Conservation (phyloP, 768 basidiomycete genomes). For the Boletus bicolor region DNA sequence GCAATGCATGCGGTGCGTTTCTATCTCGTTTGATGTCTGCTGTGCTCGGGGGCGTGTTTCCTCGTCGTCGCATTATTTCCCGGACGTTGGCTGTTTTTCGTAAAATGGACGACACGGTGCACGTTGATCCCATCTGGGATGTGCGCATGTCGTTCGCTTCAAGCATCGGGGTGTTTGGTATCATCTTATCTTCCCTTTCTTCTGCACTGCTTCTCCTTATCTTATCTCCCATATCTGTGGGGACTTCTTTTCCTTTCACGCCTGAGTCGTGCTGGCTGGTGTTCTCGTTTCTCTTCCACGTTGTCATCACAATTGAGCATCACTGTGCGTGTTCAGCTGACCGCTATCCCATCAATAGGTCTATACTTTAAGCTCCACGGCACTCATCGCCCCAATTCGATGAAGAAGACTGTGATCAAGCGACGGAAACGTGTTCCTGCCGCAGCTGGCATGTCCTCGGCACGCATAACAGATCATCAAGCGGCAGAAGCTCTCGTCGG, state of each 20-base stretch:
- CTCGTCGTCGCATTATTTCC: slow-evolving; percentile 13
- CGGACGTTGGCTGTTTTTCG: slow-evolving; percentile 14
- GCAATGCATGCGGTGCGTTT: slow-evolving; percentile 87
- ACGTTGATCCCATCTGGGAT: slow-evolving; percentile 23
- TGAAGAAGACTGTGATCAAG: slow-evolving; percentile 99
- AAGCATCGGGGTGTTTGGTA: slow-evolving; percentile 7
- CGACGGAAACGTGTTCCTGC: slow-evolving; percentile 96
- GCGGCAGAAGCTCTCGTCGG: slow-evolving; percentile 87
- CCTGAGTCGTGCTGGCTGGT: background rate
- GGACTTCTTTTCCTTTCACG: slow-evolving; percentile 16
- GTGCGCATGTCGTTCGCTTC: slow-evolving; percentile 21
- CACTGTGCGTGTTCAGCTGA: slow-evolving; percentile 11
- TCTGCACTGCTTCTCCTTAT: slow-evolving; percentile 17
- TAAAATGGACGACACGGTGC: slow-evolving; percentile 18
- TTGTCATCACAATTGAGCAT: background rate
- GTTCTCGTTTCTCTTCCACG: background rate
- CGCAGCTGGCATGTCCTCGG: slow-evolving; percentile 47
- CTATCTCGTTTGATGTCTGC: slow-evolving; percentile 26
- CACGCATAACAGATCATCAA: slow-evolving; percentile 75
- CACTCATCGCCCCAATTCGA: slow-evolving; percentile 92
- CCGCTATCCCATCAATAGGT: slow-evolving; percentile 46
- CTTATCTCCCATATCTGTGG: slow-evolving; percentile 22
- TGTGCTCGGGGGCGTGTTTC: slow-evolving; percentile 22
- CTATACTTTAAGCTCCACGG: slow-evolving; percentile 99
- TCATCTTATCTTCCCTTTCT: slow-evolving; percentile 22